Conservation (phyloP, 2,329 filamentous ascomycete genomes). For the Alternaria conjuncta region DNA sequence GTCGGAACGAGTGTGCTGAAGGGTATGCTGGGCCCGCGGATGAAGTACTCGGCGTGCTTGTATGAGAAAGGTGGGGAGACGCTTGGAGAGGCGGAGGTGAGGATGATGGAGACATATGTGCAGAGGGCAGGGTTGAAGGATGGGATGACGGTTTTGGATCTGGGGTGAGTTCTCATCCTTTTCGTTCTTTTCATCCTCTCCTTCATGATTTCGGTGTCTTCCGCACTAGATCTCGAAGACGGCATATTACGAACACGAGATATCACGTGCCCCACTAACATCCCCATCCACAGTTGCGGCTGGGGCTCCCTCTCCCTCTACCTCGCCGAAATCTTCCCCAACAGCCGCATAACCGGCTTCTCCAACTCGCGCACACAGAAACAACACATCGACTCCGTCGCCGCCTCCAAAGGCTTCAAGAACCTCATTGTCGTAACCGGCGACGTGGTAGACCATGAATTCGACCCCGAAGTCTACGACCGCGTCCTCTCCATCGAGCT, state of each 20-base stretch:
- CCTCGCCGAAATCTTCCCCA: conserved; percentile 69
- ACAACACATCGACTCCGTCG: conserved; percentile 67
- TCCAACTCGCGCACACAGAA: conserved; percentile 75
- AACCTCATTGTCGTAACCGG: conserved; percentile 71
- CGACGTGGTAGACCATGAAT: conserved; percentile 70
- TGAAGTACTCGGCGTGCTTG: conserved; percentile 75
- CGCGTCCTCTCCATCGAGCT: conserved; percentile 73
- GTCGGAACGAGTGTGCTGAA: conserved; percentile 69
- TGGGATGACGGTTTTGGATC: conserved; percentile 67
- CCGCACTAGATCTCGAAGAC: background rate
- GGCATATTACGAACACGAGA: background rate
- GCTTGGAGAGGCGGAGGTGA: conserved; percentile 69
- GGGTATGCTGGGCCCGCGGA: conserved; percentile 68
- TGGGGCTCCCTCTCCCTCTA: conserved; percentile 72
- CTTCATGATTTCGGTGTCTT: background rate
- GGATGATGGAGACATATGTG: conserved; percentile 70
- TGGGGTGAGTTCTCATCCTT: conserved; percentile 56
- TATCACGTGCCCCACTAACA: conserved; percentile 11
- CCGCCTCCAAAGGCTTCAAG: conserved; percentile 60
- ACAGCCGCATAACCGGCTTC: conserved; percentile 68
- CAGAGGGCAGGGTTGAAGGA: conserved; percentile 65
- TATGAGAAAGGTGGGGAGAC: conserved; percentile 64
- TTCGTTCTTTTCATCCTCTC: conserved; percentile 12
- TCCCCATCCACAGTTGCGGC: conserved; percentile 60
- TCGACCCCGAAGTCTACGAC: conserved; percentile 64